Percentiles rank a stretch among this genome's conserved stretches.
Evolutionary conservation across 148 eudicot genomes (phyloP).

Genomic region (Cornus florida): DNA sequence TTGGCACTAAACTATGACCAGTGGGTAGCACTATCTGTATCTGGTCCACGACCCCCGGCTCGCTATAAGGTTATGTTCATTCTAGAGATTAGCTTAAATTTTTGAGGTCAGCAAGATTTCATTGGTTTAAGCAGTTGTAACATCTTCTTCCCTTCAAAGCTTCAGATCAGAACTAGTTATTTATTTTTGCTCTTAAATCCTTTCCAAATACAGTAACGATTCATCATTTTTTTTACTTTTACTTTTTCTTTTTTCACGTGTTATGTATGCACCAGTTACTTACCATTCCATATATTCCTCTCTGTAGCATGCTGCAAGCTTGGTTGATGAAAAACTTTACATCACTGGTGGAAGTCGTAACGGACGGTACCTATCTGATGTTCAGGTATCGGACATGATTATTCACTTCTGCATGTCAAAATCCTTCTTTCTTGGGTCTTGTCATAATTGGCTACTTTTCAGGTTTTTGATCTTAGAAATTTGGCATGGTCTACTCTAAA

Average conservation of each 20-base stretch:
- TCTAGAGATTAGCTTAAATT: not conserved
- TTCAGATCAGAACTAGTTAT: not conserved
- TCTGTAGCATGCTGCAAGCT: constrained; percentile 78
- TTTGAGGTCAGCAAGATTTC: not conserved
- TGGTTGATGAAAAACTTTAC: constrained; percentile 61
- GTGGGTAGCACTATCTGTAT: constrained; percentile 68
- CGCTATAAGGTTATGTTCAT: constrained; percentile 76
- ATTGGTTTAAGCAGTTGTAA: not conserved
- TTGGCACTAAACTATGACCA: constrained; percentile 54
- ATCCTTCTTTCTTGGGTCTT: not conserved
- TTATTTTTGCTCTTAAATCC: not conserved
- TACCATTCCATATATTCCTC: not conserved
- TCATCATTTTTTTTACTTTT: not conserved
- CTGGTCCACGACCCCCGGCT: constrained; percentile 67
- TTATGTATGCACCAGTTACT: not conserved
- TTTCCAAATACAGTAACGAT: not conserved
- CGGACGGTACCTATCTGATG: constrained; percentile 83
- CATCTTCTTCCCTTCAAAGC: not conserved
- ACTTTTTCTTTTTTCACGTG: not conserved
- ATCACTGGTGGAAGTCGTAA: constrained; percentile 91
- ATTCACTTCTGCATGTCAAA: not conserved
- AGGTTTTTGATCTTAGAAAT: constrained; percentile 80
- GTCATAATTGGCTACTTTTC: constrained; percentile 20
- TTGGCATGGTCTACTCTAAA: constrained; percentile 75
- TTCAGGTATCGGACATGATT: constrained; percentile 56